These are phyloP conservation scores for Dorcoceras hygrometricum DNA, from an alignment of 257 asterid species.

Conservation along the genomic window DNA sequence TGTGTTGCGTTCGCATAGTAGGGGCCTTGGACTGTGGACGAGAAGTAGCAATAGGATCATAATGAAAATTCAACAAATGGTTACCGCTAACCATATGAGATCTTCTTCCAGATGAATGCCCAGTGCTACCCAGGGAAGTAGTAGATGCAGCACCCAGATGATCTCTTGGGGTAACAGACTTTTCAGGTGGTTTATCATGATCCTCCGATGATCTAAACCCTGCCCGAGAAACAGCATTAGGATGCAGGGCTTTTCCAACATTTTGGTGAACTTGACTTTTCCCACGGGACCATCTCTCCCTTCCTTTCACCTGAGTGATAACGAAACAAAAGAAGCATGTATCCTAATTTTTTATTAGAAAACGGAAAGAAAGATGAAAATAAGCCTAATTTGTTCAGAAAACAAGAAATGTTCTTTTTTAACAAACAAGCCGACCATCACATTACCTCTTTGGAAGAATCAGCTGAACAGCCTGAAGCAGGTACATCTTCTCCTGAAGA, in stretches of 20 bases:
- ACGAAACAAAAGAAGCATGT: neutral
- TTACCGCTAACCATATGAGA: constrained; percentile 69
- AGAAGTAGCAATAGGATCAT: constrained; percentile 66
- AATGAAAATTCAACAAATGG: constrained; percentile 88
- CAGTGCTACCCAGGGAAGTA: constrained; percentile 37
- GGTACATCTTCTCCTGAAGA: constrained; percentile 40
- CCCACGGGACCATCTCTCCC: constrained; percentile 28
- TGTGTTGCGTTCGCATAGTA: constrained; percentile 57
- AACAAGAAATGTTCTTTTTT: neutral
- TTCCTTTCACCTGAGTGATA: constrained; percentile 46
- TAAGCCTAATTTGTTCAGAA: neutral
- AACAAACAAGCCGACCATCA: neutral
- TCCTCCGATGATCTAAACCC: constrained; percentile 29
- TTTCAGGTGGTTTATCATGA: constrained; percentile 34
- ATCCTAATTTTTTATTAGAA: neutral
- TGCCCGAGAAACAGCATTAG: constrained; percentile 24
- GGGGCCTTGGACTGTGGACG: constrained; percentile 60
- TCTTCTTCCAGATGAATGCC: constrained; percentile 49
- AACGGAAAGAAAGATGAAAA: neutral
- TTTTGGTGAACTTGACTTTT: constrained; percentile 28
- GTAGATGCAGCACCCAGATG: constrained; percentile 33
- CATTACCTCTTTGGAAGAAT: constrained; percentile 61
- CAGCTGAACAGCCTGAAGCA: constrained; percentile 35
- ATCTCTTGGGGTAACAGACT: constrained; percentile 27
- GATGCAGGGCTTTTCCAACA: constrained; percentile 35